Evolutionary conservation across 202 grass and related monocot species (phyloP), one percentile per base, ranked within the genome.

Genomic region (Bolboschoenoplectus hybrid): DNA sequence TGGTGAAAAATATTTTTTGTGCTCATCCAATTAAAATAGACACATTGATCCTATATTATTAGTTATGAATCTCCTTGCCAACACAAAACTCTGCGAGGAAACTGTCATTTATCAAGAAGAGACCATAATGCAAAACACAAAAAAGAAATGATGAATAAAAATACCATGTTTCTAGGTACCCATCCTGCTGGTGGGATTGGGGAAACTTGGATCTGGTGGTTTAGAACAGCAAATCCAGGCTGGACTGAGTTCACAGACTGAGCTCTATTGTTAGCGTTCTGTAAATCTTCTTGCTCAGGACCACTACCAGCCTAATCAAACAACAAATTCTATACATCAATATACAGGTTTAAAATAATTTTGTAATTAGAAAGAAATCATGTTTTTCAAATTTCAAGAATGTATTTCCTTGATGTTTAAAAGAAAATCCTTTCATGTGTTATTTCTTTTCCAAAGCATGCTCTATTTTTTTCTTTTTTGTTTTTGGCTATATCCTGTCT

Each of bases 141-240:
- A 74, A 85, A 71, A 46, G 60, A 26, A 60, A 73, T 9, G 1
- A 77, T 2, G 6, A 86, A 76, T 79, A 82, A 80, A 87, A 40
- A 66, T 77, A 95, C 96, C 91, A 90, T 85, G 64, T 87, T 91
- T 64, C 62, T 86, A 44, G 90, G 76, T 79, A 98, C 63, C 51
- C 69, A 39, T 51, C 67, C 91, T 63, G 74, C 51, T 7, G 88
- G 89, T 64, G 83, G 90, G 86, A 94, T 80, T 66, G 84, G 96
- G 41, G 91, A 81, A 67, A 91, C 67, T 82, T 95, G 96, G 74
- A 94, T 87, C 74, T 90, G 91, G 62, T 98, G 96, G 47, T 94
- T 97, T 44, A 84, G 53, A 87, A 88, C 87, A 52, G 89, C 83
- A 87, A 98, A 88, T 70, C 89, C 86, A 87, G 93, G 90, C 68